Conservation (phyloP, 2,329 filamentous ascomycete species). For the Pyrenochaeta sp. region DNA sequence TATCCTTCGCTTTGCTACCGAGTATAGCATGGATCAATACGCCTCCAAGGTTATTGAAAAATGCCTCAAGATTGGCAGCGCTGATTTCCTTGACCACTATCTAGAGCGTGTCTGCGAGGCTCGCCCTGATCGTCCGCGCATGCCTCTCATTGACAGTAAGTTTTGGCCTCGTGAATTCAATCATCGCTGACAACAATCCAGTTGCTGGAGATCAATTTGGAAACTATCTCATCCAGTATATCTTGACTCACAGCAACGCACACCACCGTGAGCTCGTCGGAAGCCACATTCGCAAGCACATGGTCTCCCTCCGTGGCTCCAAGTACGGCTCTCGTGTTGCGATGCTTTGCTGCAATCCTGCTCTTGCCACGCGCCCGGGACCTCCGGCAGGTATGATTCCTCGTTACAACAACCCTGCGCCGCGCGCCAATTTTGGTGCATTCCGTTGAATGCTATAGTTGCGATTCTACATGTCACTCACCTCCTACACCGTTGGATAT, state of each 20-base stretch:
- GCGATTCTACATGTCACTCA: constrained; percentile 22
- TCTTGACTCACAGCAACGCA: constrained; percentile 84
- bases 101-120: constrained; percentile 94
- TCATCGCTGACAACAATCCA: constrained; percentile 39
- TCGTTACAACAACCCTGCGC: constrained; percentile 42
- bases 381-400: constrained; percentile 72
- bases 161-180: constrained; percentile 8
- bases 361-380: constrained; percentile 85
- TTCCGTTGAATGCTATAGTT: constrained; percentile 34
- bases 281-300: constrained; percentile 94
- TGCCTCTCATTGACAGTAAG: constrained; percentile 91
- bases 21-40: constrained; percentile 99
- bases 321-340: constrained; percentile 98
- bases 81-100: constrained; percentile 90
- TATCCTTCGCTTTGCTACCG: constrained; percentile 89
- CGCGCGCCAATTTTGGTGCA: constrained; percentile 37
- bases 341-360: constrained; percentile 98
- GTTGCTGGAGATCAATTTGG: constrained; percentile 98
- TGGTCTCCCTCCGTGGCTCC: constrained; percentile 97
- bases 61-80: constrained; percentile 93
- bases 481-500: constrained; percentile 42
- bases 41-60: constrained; percentile 99
- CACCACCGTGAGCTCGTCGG: constrained; percentile 95
- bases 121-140: constrained; percentile 87
- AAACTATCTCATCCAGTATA: constrained; percentile 98